A percentile compares a stretch with the other conserved stretches of the same genome.
Conservation (phyloP, 148 eudicot species). For the Fagopyrum homotropicum region DNA sequence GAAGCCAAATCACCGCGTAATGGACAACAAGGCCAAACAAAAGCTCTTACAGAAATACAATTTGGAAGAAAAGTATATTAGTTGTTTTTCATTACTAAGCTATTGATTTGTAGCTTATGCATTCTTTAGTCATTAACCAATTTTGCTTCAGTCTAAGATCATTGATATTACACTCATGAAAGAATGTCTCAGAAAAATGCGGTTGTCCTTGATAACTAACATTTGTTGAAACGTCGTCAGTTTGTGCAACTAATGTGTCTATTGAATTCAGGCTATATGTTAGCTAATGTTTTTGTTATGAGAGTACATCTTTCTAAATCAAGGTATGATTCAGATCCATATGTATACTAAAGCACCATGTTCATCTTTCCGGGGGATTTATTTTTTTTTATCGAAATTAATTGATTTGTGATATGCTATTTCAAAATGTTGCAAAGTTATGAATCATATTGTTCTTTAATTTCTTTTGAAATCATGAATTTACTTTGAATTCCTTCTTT, state of each 20-base stretch:
- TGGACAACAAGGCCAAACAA: slow-evolving; percentile 54
- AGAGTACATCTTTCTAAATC: neutral
- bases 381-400: too few species aligned
- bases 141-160: too few species aligned
- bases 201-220: neutral
- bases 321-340: too few species aligned
- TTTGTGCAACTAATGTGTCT: neutral
- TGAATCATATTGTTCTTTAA: too few species aligned
- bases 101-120: too few species aligned
- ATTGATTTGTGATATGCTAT: too few species aligned
- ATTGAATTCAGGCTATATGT: too few species aligned
- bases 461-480: too few species aligned
- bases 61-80: slow-evolving; percentile 65
- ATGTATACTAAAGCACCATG: too few species aligned
- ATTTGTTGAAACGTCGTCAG: neutral
- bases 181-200: neutral
- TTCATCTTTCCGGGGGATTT: too few species aligned
- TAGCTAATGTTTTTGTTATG: neutral
- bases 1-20: slow-evolving; percentile 71
- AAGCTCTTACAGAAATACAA: slow-evolving; percentile 60
- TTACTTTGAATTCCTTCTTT: too few species aligned
- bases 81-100: neutral
- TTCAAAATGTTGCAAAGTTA: too few species aligned
- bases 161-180: neutral
- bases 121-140: neutral